Evolutionary conservation across 2,329 filamentous ascomycete species (phyloP).

Genomic region (Botrytis aclada): DNA sequence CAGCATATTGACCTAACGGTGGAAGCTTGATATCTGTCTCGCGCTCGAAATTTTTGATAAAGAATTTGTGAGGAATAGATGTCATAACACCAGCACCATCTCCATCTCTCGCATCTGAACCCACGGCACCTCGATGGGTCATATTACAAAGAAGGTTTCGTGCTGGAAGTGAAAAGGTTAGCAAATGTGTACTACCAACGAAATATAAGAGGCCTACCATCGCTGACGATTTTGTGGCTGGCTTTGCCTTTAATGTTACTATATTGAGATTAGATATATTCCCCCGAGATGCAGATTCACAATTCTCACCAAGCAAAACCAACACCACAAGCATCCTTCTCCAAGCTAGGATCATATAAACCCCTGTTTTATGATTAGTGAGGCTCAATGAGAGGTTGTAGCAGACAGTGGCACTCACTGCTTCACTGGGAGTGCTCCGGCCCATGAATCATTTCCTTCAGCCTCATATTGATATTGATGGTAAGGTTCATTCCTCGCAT

Average conservation of each 20-base stretch:
- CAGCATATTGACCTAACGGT: conserved; percentile 87
- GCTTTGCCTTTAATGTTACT: conserved; percentile 96
- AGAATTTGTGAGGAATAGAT: conserved; percentile 97
- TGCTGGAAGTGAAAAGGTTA: conserved; percentile 51
- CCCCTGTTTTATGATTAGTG: conserved; percentile 48
- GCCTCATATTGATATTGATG: conserved; percentile 81
- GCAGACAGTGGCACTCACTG: conserved; percentile 53
- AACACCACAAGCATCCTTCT: conserved; percentile 99
- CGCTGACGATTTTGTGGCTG: conserved; percentile 97
- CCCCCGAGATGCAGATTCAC: background rate
- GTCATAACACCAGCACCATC: conserved; percentile 99
- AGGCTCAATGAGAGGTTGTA: background rate
- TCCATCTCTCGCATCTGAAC: conserved; percentile 95
- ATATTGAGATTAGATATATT: conserved; percentile 29
- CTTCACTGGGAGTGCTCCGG: conserved; percentile 91
- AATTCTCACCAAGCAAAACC: conserved; percentile 87
- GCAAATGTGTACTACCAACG: conserved; percentile 21
- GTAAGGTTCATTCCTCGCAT: conserved; percentile 58
- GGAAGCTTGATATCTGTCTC: conserved; percentile 87
- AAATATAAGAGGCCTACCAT: conserved; percentile 60
- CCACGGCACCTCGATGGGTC: conserved; percentile 98
- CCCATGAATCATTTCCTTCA: conserved; percentile 84
- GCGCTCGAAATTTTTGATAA: conserved; percentile 95
- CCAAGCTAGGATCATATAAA: conserved; percentile 91
- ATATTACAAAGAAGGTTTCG: conserved; percentile 98